Conservation (phyloP, 2,329 filamentous ascomycete genomes). For the Didymella arachidicola region DNA sequence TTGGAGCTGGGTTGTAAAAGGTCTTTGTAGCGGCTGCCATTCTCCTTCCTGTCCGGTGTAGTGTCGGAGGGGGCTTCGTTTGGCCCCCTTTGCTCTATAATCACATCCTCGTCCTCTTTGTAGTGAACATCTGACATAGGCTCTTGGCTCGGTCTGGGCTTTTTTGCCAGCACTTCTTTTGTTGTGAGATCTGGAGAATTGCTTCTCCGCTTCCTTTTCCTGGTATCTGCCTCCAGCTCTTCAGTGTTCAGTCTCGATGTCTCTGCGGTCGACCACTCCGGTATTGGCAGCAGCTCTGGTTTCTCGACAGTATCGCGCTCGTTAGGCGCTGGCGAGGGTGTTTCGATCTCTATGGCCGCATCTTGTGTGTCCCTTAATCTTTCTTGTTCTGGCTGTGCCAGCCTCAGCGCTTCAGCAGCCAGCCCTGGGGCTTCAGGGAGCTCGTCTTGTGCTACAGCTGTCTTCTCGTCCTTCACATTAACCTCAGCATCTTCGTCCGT, state of each 20-base stretch:
- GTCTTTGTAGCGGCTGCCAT: constrained; percentile 46
- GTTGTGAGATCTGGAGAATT: constrained; percentile 46
- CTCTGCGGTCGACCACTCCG: constrained; percentile 40
- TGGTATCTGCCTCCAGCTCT: constrained; percentile 49
- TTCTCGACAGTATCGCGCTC: constrained; percentile 47
- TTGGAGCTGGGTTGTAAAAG: constrained; percentile 36
- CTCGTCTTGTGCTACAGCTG: constrained; percentile 14
- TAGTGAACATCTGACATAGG: constrained; percentile 39
- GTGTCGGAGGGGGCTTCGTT: constrained; percentile 24
- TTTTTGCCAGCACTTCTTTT: constrained; percentile 54
- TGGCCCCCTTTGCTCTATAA: constrained; percentile 40
- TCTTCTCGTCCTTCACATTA: constrained; percentile 9
- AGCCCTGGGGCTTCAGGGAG: constrained; percentile 34
- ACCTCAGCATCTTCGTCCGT: constrained; percentile 23
- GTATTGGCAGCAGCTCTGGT: constrained; percentile 36
- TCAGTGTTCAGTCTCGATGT: constrained; percentile 48
- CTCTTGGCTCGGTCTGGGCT: constrained; percentile 51
- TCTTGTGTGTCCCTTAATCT: constrained; percentile 11
- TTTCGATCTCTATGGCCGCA: constrained; percentile 13
- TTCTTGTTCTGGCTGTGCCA: constrained; percentile 20
- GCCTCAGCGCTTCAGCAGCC: constrained; percentile 33
- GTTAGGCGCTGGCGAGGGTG: constrained; percentile 32
- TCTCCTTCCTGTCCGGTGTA: constrained; percentile 39
- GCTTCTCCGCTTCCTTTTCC: constrained; percentile 54
- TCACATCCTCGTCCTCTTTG: constrained; percentile 42